Evolutionary conservation across 441 rosid species (phyloP), one percentile per base, ranked within the genome.

Genomic region (Croton laevigatus): DNA sequence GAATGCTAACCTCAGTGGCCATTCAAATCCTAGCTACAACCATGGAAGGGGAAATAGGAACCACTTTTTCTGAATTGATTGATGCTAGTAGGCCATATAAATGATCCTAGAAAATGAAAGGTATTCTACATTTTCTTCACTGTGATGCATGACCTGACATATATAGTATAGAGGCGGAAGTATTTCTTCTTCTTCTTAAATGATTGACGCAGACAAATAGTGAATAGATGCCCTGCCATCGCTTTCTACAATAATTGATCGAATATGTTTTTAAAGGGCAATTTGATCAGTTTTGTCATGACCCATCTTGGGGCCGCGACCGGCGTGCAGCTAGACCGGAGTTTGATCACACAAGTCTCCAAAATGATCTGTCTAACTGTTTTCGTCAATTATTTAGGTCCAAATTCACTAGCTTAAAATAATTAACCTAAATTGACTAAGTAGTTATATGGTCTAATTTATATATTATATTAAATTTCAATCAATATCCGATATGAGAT

Each of bases 1-100:
- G 70, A 70, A 69, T 74, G 63, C 72, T 40, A 68, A 55, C 36
- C 53, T 48, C 54, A 72, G 44, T 71, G 52, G 17, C 70, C 36
- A 59, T 48, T 74, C 58, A 42, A 68, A 68, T 62, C 71, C 65
- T 61, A 71, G 75, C 75, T 53, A 79, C 73, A 69, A 38, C 70
- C 55, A 55, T 38, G 71, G 74, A 57, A 51, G 44, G 55, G 61
- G 77, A 59, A 70, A 72, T 65, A 42, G 62, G 58, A 71, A 63
- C 51, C 77, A 70, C 72, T 71, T 80, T 40, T n/a, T 49, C 76
- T 14, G 46, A 67, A 12, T 57, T 78, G 76, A 40, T 10, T 59
- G 71, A 68, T 42, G 42, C 54, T 61, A 71, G 54, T 7, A 60
- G 79, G 64, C 46, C 53, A 42, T 57, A 53, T 23, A 57, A 20